Evolutionary conservation across 306 rosid genomes (phyloP).

Genomic region (Cajanus cajan): DNA sequence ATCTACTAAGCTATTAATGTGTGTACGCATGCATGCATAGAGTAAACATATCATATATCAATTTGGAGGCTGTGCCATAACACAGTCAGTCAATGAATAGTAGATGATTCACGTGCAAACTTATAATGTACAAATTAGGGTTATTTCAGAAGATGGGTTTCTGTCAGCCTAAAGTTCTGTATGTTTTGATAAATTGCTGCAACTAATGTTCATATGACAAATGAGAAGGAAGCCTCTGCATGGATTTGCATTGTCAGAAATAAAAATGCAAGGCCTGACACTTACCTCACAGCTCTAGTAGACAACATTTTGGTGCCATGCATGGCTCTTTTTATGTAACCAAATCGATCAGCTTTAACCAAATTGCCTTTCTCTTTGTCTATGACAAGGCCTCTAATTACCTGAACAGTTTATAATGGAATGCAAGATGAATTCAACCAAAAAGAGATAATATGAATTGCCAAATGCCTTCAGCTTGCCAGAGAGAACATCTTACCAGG

Average conservation of each 20-base stretch:
- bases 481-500: conserved; percentile 58
- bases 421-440: conserved; percentile 18
- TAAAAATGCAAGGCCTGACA: conserved; percentile 27
- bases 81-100: conserved; percentile 20
- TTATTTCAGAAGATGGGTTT: conserved; percentile 26
- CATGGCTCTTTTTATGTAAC: conserved; percentile 93
- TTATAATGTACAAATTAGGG: conserved; percentile 18
- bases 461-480: conserved; percentile 28
- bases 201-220: conserved; percentile 3
- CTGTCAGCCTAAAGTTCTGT: conserved; percentile 14
- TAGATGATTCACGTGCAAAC: conserved; percentile 12
- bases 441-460: conserved; percentile 22
- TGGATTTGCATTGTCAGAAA: conserved; percentile 21
- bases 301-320: conserved; percentile 95
- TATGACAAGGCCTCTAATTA: conserved; percentile 96
- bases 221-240: background rate
- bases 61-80: background rate
- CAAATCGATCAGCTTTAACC: conserved; percentile 97
- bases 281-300: conserved; percentile 82
- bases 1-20: conserved; percentile 30
- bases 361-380: conserved; percentile 95
- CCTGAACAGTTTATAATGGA: conserved; percentile 52
- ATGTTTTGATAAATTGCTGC: background rate
- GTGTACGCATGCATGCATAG: background rate
- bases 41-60: background rate